These are phyloP conservation scores for Daldinia sp. DNA, from an alignment of 2,329 filamentous ascomycete species.

Conservation along the genomic window DNA sequence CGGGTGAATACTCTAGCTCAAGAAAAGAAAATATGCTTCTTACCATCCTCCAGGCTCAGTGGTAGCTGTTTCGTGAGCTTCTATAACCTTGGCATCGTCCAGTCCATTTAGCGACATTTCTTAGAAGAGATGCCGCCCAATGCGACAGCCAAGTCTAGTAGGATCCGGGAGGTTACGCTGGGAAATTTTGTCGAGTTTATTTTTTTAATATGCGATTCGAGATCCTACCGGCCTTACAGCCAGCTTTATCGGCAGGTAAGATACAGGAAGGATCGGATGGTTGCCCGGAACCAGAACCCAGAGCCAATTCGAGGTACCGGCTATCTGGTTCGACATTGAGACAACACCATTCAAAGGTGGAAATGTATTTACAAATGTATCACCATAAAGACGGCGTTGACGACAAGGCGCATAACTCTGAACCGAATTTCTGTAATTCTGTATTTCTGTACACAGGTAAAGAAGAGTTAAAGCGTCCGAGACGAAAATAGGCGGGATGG, in stretches of 20 bases:
- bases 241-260: constrained; percentile 27
- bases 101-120: constrained; percentile 95
- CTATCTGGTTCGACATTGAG: constrained; percentile 43
- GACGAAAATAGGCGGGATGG: constrained; percentile 34
- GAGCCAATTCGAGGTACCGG: constrained; percentile 42
- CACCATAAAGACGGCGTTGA: constrained; percentile 11
- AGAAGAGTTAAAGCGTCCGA: constrained; percentile 36
- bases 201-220: constrained; percentile 15
- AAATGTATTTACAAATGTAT: constrained; percentile 12
- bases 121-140: constrained; percentile 24
- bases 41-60: constrained; percentile 95
- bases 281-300: constrained; percentile 38
- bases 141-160: constrained; percentile 29
- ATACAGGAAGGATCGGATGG: constrained; percentile 27
- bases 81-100: constrained; percentile 80
- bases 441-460: constrained; percentile 14
- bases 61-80: constrained; percentile 82
- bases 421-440: constrained; percentile 4
- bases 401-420: constrained; percentile 20
- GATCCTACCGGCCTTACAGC: constrained; percentile 15
- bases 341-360: constrained; percentile 35
- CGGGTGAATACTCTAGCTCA: background rate
- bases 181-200: constrained; percentile 12
- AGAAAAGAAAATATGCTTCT: constrained; percentile 48
- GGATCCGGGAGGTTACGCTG: constrained; percentile 7